Base-by-base conservation (phyloP, 768 basidiomycete genomes). In the Erythrobasidium yunnanense region DNA sequence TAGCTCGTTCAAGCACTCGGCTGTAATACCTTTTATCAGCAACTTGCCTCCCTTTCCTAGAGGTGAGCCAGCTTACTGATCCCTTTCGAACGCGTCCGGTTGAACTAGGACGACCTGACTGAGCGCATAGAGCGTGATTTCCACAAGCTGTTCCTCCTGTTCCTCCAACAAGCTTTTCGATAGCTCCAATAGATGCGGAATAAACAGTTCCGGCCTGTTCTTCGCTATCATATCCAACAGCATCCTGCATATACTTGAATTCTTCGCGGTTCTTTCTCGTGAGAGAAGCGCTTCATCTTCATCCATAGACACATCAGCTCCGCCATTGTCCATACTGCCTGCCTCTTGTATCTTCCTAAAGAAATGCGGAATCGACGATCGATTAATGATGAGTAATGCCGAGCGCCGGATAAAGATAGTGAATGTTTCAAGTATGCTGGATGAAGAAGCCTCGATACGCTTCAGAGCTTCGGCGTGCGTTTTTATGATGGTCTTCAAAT, bases 351-450 rank as follows among this genome's bases (percentile, higher is more conserved):
- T 66, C 1, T 84, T 83, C 70, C 85, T 84, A 70, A 97, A 76
- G 23, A 97, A 80, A 0, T 84, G 84, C 1, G 91, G 84, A 18
- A 97, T 81, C 0, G 86, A 87, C 0, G 92, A 90, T 55, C 86
- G 84, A 73, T 93, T 95, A 73, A 93, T 70, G 70, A 91, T 80
- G 52, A 84, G 83, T 54, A 87, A 82, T 53, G 81, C 83, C 2
- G 83, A 82, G 18, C 84, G 82, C 32, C 85, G 86, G 42, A 93
- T 77, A 69, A 96, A 76, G 42, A 77, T 77, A 1, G 80, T 77
- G 80, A 95, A 84, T 0, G 92, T 95, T 0, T 81, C 74, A 0
- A 82, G 74, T 27, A 85, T 78, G 18, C 81, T 77, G 0, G 86
- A 71, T 1, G 83, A 81, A 7, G 84, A 80, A 71, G 87, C 85